phyloP scores from a whole-genome alignment of 768 basidiomycete genomes.

The Russula lepida region DNA sequence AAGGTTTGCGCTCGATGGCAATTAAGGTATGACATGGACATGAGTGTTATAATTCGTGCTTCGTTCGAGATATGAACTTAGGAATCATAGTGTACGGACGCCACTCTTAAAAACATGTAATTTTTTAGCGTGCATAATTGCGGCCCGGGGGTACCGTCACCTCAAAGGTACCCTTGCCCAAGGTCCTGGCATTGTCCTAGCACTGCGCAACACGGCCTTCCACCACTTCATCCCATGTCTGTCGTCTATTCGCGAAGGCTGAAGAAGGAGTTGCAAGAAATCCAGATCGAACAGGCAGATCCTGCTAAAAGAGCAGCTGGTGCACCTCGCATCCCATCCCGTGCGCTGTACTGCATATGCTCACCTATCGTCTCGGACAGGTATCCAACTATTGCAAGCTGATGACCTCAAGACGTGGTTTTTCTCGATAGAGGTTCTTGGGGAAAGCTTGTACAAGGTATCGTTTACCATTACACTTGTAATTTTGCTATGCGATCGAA shows the following conservation, averaged over 20 bases:
- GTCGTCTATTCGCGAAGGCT: slow-evolving; percentile 20
- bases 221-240: slow-evolving; percentile 8
- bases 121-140: background rate
- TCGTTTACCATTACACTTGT: background rate
- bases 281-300: slow-evolving; percentile 20
- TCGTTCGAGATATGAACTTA: background rate
- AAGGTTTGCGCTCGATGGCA: background rate
- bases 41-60: background rate
- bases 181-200: too few relatives aligned
- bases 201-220: background rate
- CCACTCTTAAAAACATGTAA: too few relatives aligned
- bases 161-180: slow-evolving; percentile 2
- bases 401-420: slow-evolving; percentile 74
- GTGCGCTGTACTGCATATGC: too few relatives aligned
- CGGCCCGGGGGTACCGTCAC: background rate
- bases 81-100: background rate
- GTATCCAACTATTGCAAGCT: slow-evolving; percentile 64
- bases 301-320: slow-evolving; percentile 16
- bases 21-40: background rate
- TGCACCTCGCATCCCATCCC: background rate
- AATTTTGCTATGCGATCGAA: background rate
- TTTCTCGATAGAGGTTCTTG: slow-evolving; percentile 76
- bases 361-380: slow-evolving; percentile 30
- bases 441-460: slow-evolving; percentile 73
- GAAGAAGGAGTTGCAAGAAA: slow-evolving; percentile 22